Evolutionary conservation across 495 filamentous ascomycete species (phyloP).

Genomic region (Jackrogersella multiformis): DNA sequence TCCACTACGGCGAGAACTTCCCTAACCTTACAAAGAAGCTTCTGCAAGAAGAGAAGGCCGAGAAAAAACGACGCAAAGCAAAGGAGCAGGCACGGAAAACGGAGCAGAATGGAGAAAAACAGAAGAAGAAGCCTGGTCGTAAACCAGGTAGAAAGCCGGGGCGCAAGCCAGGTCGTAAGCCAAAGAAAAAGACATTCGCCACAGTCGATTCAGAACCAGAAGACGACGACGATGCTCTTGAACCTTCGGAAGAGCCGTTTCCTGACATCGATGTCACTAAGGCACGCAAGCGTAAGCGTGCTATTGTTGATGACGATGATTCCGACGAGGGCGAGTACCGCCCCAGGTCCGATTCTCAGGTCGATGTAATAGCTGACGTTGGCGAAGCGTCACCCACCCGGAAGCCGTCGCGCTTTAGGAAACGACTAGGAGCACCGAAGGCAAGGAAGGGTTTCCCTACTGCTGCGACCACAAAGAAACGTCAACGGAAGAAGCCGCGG

Average conservation of each 20-base stretch:
- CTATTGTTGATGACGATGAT: constrained; percentile 12
- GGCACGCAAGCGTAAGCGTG: constrained; percentile 41
- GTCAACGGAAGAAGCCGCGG: constrained; percentile 33
- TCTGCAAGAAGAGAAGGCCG: constrained; percentile 55
- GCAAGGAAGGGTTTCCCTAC: constrained; percentile 28
- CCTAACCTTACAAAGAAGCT: constrained; percentile 61
- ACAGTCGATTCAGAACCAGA: constrained; percentile 39
- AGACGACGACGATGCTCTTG: constrained; percentile 35
- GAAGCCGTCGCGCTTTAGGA: constrained; percentile 28
- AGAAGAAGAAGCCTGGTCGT: constrained; percentile 47
- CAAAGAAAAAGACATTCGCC: constrained; percentile 44
- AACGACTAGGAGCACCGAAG: constrained; percentile 34
- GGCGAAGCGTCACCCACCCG: constrained; percentile 14
- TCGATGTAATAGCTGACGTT: constrained; percentile 31
- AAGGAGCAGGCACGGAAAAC: constrained; percentile 42
- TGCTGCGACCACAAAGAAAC: constrained; percentile 22
- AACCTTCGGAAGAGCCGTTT: constrained; percentile 39
- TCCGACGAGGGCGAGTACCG: constrained; percentile 41
- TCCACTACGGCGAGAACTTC: constrained; percentile 70
- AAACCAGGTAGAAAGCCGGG: constrained; percentile 46
- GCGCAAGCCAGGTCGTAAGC: constrained; percentile 44
- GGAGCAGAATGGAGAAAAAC: constrained; percentile 31
- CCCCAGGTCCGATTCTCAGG: constrained; percentile 36
- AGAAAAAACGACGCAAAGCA: constrained; percentile 47
- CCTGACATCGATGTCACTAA: constrained; percentile 23